Evolutionary conservation across 192 early-diverging fungal species (phyloP).

Genomic region (Umbelopsis isabellina): DNA sequence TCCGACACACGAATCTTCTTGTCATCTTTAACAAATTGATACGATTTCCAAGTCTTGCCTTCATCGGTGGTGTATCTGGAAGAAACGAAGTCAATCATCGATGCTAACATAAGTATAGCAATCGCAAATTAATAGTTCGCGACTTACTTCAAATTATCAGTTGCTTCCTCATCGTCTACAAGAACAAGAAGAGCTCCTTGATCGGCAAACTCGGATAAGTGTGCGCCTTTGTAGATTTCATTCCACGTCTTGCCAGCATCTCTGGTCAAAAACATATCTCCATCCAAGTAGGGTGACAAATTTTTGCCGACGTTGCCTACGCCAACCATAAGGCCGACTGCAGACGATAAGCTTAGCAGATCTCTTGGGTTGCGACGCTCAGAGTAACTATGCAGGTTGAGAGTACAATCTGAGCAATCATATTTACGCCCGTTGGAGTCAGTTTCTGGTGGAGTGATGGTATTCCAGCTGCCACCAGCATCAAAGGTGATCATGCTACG

Average conservation of each 20-base stretch:
- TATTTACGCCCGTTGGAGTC: slow-evolving; percentile 45
- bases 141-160: slow-evolving; percentile 56
- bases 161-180: slow-evolving; percentile 81
- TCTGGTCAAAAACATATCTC: slow-evolving; percentile 83
- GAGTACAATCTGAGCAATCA: slow-evolving; percentile 61
- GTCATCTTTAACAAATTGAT: slow-evolving; percentile 48
- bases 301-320: slow-evolving; percentile 87
- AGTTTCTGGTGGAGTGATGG: slow-evolving; percentile 50
- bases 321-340: slow-evolving; percentile 88
- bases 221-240: slow-evolving; percentile 82
- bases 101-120: neutral
- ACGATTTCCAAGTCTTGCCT: slow-evolving; percentile 68
- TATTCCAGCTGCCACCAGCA: slow-evolving; percentile 78
- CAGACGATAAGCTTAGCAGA: slow-evolving; percentile 78
- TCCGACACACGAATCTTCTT: slow-evolving; percentile 57
- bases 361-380: slow-evolving; percentile 76
- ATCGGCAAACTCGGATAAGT: slow-evolving; percentile 92
- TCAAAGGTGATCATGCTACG: slow-evolving; percentile 76
- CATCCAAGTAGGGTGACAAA: slow-evolving; percentile 66
- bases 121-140: neutral
- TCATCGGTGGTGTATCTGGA: slow-evolving; percentile 74
- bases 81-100: neutral
- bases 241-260: slow-evolving; percentile 90
- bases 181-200: slow-evolving; percentile 87
- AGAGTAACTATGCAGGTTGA: slow-evolving; percentile 90